Evolutionary conservation across 2,329 filamentous ascomycete species (phyloP), one percentile per base, ranked within the genome.

Genomic region (Alternaria gaisen): DNA sequence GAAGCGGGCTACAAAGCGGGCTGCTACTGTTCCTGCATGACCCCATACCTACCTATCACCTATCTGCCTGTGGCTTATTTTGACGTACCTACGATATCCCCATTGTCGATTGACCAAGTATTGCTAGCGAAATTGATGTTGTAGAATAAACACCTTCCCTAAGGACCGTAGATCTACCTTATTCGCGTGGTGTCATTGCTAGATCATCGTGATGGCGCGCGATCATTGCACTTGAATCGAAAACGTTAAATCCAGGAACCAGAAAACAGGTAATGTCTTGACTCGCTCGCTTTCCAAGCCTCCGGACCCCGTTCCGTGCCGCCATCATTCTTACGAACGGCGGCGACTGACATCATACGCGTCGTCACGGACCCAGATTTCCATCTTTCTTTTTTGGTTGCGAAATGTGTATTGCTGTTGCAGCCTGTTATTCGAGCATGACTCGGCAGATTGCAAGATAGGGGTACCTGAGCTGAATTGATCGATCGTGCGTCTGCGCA

Each of bases 301-400:
- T 38, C 36, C 30, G 52, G 40, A 18, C 53, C 56, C 53, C 56
- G 28, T 53, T 58, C 58, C 55, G 65, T 61, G 47, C 61, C 50
- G 53, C 57, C 53, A 60, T 54, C 32, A 47, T 41, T 43, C 9
- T 30, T 54, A 44, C 42, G 32, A 41, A 43, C 36, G 36, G 56
- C 44, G 46, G 48, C 60, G 53, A 56, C 58, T 67, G 64, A 67
- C 59, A 60, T 68, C 66, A 68, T 63, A 30, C 22, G 46, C 61
- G 36, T 55, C 64, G 63, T 67, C 60, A 67, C 60, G 55, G 58
- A 59, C 38, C 56, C 58, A 61, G 40, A 42, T 26, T 48, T 50
- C 43, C 38, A 58, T 57, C 1, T 44, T 53, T 53, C 28, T 53
- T 46, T 52, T 34, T 43, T 26, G 34, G 18, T 30, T 48, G 22